Conservation (phyloP, 2,329 filamentous ascomycete genomes). For the Fusarium luffae region DNA sequence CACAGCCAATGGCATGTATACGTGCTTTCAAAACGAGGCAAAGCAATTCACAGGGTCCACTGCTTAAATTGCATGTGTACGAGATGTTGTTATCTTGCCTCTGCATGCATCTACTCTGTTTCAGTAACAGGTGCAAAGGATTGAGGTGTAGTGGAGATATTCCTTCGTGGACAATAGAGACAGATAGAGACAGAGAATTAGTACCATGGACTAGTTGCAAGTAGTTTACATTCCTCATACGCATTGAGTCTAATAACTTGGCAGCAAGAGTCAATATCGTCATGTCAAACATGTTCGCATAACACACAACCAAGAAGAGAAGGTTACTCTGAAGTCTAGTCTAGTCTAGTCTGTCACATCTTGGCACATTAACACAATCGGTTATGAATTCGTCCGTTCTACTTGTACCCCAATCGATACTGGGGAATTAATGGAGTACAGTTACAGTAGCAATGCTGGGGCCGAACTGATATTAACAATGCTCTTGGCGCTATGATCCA, state of each 20-base stretch:
- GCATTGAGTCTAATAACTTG: background rate
- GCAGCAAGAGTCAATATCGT: background rate
- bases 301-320: background rate
- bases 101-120: conserved; percentile 38
- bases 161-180: background rate
- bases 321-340: background rate
- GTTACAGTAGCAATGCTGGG: conserved; percentile 2
- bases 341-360: background rate
- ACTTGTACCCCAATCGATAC: conserved; percentile 2
- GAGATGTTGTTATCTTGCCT: background rate
- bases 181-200: background rate
- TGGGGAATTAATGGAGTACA: background rate
- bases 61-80: conserved; percentile 37
- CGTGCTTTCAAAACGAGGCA: conserved; percentile 22
- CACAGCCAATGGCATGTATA: conserved; percentile 6
- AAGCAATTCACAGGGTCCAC: conserved; percentile 31
- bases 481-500: conserved; percentile 14
- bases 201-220: background rate
- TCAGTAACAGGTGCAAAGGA: conserved; percentile 15
- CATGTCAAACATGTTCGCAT: background rate
- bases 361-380: conserved; percentile 16
- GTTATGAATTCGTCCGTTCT: conserved; percentile 28
- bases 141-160: conserved; percentile 1
- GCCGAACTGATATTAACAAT: background rate
- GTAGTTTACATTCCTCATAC: background rate